Percentiles rank a stretch among this genome's conserved stretches.
phyloP scores from a whole-genome alignment of 2,329 filamentous ascomycete genomes.

The Microascus cirrosus region DNA sequence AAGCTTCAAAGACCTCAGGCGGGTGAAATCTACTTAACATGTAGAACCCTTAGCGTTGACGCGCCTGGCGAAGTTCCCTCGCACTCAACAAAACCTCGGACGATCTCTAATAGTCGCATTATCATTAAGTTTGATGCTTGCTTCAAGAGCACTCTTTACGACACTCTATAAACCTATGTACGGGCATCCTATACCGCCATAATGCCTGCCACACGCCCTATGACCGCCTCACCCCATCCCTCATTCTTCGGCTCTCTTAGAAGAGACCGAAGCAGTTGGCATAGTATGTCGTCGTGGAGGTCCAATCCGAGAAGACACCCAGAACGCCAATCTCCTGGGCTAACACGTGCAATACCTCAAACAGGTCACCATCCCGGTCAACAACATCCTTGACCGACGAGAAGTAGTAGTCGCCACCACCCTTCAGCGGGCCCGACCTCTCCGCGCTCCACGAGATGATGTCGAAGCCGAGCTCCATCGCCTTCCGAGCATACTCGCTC shows the following conservation, averaged over 20 bases:
- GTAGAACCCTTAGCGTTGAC: too few species aligned
- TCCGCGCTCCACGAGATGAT: conserved; percentile 62
- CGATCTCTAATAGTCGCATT: too few species aligned
- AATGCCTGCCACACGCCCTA: too few species aligned
- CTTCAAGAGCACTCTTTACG: too few species aligned
- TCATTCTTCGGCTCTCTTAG: conserved; percentile 1
- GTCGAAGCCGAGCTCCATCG: conserved; percentile 49
- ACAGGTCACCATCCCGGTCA: conserved; percentile 55
- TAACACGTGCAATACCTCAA: conserved; percentile 53
- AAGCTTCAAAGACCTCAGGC: too few species aligned
- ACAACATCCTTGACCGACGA: conserved; percentile 40
- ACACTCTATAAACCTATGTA: too few species aligned
- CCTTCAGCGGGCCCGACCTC: conserved; percentile 47
- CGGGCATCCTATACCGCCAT: too few species aligned
- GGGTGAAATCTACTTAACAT: too few species aligned
- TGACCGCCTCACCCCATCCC: too few species aligned
- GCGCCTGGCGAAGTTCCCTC: too few species aligned
- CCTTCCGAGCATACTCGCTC: conserved; percentile 49
- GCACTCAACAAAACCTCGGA: too few species aligned
- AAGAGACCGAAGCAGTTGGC: conserved; percentile 52
- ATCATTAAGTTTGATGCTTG: too few species aligned
- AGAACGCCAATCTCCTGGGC: conserved; percentile 47
- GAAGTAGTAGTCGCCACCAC: conserved; percentile 46
- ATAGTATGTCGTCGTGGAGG: conserved; percentile 57
- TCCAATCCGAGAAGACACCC: conserved; percentile 60